These are phyloP conservation scores for Atkinsonella hypoxylon DNA, from an alignment of 2,329 filamentous ascomycete genomes.

Conservation along the genomic window DNA sequence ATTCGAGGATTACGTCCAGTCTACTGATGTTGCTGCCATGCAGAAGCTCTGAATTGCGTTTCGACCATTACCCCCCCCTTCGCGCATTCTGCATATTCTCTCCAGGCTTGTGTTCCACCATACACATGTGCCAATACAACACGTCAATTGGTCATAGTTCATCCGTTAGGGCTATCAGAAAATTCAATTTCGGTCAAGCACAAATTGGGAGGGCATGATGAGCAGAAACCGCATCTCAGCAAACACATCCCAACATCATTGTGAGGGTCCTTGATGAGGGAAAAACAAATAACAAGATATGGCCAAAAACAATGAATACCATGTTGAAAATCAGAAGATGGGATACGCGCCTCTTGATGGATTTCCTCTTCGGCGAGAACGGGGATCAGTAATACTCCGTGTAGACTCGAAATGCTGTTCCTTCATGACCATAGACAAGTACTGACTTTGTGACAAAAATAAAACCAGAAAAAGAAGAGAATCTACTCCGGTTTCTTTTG, in stretches of 20 bases:
- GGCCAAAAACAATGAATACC: background rate
- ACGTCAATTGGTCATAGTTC: too few relatives aligned
- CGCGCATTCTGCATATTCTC: background rate
- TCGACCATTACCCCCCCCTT: background rate
- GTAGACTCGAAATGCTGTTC: background rate
- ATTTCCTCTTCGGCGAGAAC: background rate
- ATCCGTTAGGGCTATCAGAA: too few relatives aligned
- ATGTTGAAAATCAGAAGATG: background rate
- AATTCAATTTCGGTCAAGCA: too few relatives aligned
- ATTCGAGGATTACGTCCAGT: slow-evolving; percentile 94
- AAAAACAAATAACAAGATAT: background rate
- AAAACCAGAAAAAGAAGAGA: background rate
- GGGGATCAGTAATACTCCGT: background rate
- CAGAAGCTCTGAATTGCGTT: slow-evolving; percentile 63
- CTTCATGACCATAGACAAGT: background rate
- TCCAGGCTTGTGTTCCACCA: background rate
- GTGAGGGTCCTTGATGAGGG: background rate
- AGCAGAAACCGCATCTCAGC: background rate
- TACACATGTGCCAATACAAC: too few relatives aligned
- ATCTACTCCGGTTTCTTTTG: background rate
- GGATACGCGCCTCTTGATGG: background rate
- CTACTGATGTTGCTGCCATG: slow-evolving; percentile 81
- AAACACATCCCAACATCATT: background rate
- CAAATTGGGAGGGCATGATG: too few relatives aligned
- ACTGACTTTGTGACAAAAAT: background rate